phyloP scores from a whole-genome alignment of 345 rosid species.

The Citrus sinensis region DNA sequence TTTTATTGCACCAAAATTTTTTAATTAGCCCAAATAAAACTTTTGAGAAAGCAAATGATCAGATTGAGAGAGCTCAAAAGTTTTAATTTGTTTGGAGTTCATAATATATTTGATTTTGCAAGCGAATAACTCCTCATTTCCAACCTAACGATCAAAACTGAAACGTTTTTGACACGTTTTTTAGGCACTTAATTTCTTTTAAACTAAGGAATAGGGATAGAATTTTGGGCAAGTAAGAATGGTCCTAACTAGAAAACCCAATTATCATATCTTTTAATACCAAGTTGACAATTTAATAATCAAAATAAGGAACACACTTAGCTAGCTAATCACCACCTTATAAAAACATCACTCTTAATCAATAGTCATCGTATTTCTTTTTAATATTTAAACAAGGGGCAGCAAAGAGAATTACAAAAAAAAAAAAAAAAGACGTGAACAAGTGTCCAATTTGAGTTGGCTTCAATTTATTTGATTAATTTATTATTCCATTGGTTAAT shows the following conservation, averaged over 20 bases:
- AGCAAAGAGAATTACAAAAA: too few relatives aligned
- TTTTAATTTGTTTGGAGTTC: not conserved
- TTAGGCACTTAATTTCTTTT: too few relatives aligned
- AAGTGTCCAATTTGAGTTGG: not conserved
- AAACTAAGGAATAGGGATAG: not conserved
- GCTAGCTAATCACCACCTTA: not conserved
- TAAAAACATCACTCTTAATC: slow-evolving; percentile 14
- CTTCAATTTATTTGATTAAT: not conserved
- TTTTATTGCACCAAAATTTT: not conserved
- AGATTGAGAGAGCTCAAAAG: not conserved
- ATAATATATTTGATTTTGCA: not conserved
- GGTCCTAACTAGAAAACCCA: not conserved
- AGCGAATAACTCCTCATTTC: not conserved
- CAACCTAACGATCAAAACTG: not conserved
- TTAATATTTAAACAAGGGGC: not conserved
- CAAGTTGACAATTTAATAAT: not conserved
- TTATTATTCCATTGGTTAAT: not conserved
- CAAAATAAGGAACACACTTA: not conserved
- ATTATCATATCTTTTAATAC: not conserved
- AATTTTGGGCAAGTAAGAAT: not conserved
- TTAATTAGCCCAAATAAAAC: not conserved
- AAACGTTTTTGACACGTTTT: not conserved
- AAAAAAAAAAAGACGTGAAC: not conserved
- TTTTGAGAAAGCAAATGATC: not conserved
- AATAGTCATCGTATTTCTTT: not conserved